A percentile compares a stretch with the other conserved stretches of the same genome.
Conservation (phyloP, 2,329 filamentous ascomycete species). For the Leptographium procerum region DNA sequence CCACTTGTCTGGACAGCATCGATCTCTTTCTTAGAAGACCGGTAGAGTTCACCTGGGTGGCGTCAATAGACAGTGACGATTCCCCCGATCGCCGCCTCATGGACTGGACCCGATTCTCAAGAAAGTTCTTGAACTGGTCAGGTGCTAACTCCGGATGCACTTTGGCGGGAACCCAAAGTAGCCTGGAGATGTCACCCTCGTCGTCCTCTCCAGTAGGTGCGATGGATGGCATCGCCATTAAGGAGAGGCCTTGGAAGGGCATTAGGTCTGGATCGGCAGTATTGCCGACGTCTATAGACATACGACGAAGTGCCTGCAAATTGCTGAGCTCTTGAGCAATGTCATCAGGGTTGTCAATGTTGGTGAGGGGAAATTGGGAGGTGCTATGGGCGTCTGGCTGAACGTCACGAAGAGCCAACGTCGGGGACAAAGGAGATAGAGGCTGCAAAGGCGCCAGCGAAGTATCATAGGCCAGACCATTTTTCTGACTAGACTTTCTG, state of each 20-base stretch:
- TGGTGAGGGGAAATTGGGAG: slow-evolving; percentile 72
- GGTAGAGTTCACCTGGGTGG: slow-evolving; percentile 40
- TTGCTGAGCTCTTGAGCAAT: slow-evolving; percentile 90
- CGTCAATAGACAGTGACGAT: slow-evolving; percentile 49
- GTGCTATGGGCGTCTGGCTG: slow-evolving; percentile 39
- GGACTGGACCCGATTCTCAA: slow-evolving; percentile 84
- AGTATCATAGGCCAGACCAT: slow-evolving; percentile 26
- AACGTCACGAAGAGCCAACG: slow-evolving; percentile 40
- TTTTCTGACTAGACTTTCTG: slow-evolving; percentile 28
- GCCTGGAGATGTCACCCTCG: slow-evolving; percentile 74
- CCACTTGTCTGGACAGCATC: slow-evolving; percentile 87
- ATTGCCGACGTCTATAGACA: slow-evolving; percentile 89
- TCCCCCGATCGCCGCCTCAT: slow-evolving; percentile 77
- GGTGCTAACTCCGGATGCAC: slow-evolving; percentile 92
- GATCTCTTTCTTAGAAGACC: slow-evolving; percentile 80
- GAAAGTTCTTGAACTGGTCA: slow-evolving; percentile 90
- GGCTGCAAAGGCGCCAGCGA: slow-evolving; percentile 21
- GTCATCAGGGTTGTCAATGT: slow-evolving; percentile 79
- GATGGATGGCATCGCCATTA: slow-evolving; percentile 59
- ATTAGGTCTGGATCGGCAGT: slow-evolving; percentile 63
- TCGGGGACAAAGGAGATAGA: slow-evolving; percentile 38
- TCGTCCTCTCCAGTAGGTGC: slow-evolving; percentile 64
- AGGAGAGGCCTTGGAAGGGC: slow-evolving; percentile 52
- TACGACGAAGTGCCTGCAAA: slow-evolving; percentile 74
- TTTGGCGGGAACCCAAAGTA: slow-evolving; percentile 93